These are phyloP conservation scores for Pulchroboletus neoregius DNA, from an alignment of 1,284 basidiomycete species.

Conservation along the genomic window DNA sequence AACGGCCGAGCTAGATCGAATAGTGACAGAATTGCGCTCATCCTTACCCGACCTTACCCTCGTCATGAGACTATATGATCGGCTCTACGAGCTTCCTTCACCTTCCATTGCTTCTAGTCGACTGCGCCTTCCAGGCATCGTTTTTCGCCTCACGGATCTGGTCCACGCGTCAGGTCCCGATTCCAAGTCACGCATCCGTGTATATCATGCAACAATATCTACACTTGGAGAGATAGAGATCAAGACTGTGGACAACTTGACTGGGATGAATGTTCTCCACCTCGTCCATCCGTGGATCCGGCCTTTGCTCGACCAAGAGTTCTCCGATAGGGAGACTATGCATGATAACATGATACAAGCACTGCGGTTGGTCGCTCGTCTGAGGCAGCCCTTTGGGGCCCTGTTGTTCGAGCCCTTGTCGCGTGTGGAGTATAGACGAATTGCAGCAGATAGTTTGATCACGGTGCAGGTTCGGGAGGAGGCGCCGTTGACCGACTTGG, in stretches of 20 bases:
- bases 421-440: background rate
- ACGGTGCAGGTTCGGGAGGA: background rate
- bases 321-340: background rate
- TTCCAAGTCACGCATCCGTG: background rate
- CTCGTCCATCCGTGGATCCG: constrained; percentile 9
- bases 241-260: background rate
- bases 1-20: background rate
- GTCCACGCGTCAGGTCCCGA: background rate
- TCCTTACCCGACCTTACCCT: constrained; percentile 1
- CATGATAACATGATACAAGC: constrained; percentile 1
- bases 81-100: background rate
- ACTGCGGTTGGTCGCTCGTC: constrained; percentile 1
- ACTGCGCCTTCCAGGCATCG: constrained; percentile 5
- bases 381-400: constrained; percentile 9
- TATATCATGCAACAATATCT: background rate
- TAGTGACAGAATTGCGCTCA: background rate
- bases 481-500: background rate
- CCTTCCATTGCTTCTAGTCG: background rate
- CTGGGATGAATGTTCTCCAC: background rate
- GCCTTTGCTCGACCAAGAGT: constrained; percentile 9
- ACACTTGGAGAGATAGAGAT: constrained; percentile 5
- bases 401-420: constrained; percentile 3
- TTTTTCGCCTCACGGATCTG: background rate
- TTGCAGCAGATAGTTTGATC: constrained; percentile 8
- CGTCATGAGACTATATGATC: background rate